Percentiles rank a stretch among this genome's conserved stretches.
phyloP scores from a whole-genome alignment of 2,329 filamentous ascomycete genomes.

The Zelopaecilomyces penicillatus region DNA sequence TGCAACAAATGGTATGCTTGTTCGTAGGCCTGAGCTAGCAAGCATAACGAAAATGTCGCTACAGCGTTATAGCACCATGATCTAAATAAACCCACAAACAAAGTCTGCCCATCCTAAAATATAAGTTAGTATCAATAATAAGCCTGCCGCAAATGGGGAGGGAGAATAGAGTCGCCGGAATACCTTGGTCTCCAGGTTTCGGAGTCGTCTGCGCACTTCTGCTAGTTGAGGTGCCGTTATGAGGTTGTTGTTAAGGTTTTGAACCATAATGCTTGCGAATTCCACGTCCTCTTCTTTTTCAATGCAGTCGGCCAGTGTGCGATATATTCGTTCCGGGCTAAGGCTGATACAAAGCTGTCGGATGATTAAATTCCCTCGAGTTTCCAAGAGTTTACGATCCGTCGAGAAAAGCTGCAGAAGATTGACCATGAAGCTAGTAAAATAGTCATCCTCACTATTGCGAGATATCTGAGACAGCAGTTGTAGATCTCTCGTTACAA shows the following conservation, averaged over 20 bases:
- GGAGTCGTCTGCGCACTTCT: slow-evolving; percentile 79
- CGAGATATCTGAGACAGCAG: slow-evolving; percentile 91
- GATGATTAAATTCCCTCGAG: slow-evolving; percentile 90
- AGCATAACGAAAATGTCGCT: slow-evolving; percentile 89
- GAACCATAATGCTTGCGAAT: slow-evolving; percentile 98
- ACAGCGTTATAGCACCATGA: slow-evolving; percentile 99
- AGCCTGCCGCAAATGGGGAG: no score
- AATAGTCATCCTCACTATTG: slow-evolving; percentile 96
- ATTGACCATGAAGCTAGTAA: slow-evolving; percentile 97
- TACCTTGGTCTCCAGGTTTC: slow-evolving; percentile 83
- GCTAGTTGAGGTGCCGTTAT: slow-evolving; percentile 93
- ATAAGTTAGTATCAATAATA: background rate
- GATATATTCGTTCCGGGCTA: slow-evolving; percentile 90
- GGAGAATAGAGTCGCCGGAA: no score
- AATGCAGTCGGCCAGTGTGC: slow-evolving; percentile 89
- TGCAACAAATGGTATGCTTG: slow-evolving; percentile 94
- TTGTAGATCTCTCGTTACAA: slow-evolving; percentile 90
- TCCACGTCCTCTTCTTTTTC: slow-evolving; percentile 98
- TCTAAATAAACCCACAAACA: slow-evolving; percentile 89
- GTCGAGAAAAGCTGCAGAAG: slow-evolving; percentile 92
- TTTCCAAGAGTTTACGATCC: slow-evolving; percentile 83
- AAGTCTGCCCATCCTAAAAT: slow-evolving; percentile 71
- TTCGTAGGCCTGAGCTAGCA: slow-evolving; percentile 94
- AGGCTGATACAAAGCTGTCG: slow-evolving; percentile 87
- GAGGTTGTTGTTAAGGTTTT: slow-evolving; percentile 97